These are phyloP conservation scores for Melanogaster broomeanus DNA, from an alignment of 768 basidiomycete species.

Conservation along the genomic window DNA sequence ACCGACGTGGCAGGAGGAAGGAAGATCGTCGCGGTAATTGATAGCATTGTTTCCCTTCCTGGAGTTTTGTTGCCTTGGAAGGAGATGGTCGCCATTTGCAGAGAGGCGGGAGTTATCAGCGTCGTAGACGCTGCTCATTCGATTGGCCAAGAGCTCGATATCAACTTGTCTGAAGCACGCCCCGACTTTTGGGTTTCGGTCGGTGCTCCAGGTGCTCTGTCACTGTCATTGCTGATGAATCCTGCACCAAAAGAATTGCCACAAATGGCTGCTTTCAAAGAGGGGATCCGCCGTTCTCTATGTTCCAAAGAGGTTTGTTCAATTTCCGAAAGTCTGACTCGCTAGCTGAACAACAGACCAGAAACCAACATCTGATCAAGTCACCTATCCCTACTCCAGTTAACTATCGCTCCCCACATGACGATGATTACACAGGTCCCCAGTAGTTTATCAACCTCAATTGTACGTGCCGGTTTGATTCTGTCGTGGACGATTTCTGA, in stretches of 20 bases:
- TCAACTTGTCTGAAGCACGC: slow-evolving; percentile 53
- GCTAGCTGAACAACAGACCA: slow-evolving; percentile 22
- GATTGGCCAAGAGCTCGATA: slow-evolving; percentile 67
- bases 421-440: slow-evolving; percentile 30
- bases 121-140: slow-evolving; percentile 83
- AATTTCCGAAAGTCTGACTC: not conserved
- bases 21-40: slow-evolving; percentile 69
- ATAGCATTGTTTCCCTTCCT: slow-evolving; percentile 63
- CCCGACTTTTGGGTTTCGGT: slow-evolving; percentile 85
- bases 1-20: slow-evolving; percentile 26
- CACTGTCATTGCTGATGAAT: not conserved
- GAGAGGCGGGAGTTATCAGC: slow-evolving; percentile 60
- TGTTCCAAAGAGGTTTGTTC: slow-evolving; percentile 58
- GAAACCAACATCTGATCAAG: slow-evolving; percentile 65
- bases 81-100: slow-evolving; percentile 64
- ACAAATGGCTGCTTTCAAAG: slow-evolving; percentile 83
- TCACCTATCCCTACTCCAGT: slow-evolving; percentile 59
- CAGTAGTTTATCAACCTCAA: slow-evolving; percentile 51
- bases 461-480: slow-evolving; percentile 35
- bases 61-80: slow-evolving; percentile 71
- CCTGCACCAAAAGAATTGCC: slow-evolving; percentile 60
- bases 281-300: slow-evolving; percentile 72
- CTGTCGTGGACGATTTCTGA: not conserved
- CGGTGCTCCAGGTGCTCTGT: slow-evolving; percentile 18
- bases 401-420: slow-evolving; percentile 50